phyloP scores from a whole-genome alignment of 2,329 filamentous ascomycete species.

The Simplicillium sp. region DNA sequence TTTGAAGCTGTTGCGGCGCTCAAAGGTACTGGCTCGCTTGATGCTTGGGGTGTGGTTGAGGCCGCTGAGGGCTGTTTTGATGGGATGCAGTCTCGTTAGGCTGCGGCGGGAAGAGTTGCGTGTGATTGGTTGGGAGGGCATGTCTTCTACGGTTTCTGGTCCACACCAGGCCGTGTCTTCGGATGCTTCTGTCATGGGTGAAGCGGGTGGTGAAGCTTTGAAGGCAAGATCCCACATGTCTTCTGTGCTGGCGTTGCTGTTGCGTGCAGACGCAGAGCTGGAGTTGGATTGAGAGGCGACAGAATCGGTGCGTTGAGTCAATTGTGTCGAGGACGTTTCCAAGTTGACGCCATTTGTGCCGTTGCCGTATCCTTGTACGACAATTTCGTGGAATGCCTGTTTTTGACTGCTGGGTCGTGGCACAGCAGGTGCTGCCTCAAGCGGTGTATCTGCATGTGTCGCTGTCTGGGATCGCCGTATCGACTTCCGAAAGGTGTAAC shows the following conservation, averaged over 20 bases:
- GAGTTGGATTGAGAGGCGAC: slow-evolving; percentile 15
- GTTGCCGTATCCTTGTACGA: slow-evolving; percentile 45
- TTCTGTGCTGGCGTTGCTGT: slow-evolving; percentile 15
- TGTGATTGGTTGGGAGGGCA: slow-evolving; percentile 1
- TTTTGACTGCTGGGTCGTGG: slow-evolving; percentile 2
- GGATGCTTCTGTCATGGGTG: not conserved
- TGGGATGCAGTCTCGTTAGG: slow-evolving; percentile 6
- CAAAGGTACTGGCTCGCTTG: not conserved
- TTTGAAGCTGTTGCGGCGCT: slow-evolving; percentile 8
- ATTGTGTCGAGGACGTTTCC: slow-evolving; percentile 7
- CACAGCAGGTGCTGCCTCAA: too few species aligned
- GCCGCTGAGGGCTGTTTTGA: slow-evolving; percentile 3
- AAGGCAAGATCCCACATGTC: slow-evolving; percentile 10
- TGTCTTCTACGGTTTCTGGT: slow-evolving; percentile 3
- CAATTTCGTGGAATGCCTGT: slow-evolving; percentile 36
- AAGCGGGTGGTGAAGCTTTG: not conserved
- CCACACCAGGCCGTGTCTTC: not conserved
- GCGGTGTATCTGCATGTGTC: slow-evolving; percentile 10
- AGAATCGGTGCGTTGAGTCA: slow-evolving; percentile 15
- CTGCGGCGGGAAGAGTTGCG: slow-evolving; percentile 7
- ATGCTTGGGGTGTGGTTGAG: slow-evolving; percentile 4
- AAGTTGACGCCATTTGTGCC: slow-evolving; percentile 32
- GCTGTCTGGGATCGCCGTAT: slow-evolving; percentile 11
- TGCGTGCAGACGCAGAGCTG: slow-evolving; percentile 15
- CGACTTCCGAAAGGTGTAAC: not conserved